phyloP scores from a whole-genome alignment of 225 moss, liverwort and hornwort species.

The Sphagnum contortum region DNA sequence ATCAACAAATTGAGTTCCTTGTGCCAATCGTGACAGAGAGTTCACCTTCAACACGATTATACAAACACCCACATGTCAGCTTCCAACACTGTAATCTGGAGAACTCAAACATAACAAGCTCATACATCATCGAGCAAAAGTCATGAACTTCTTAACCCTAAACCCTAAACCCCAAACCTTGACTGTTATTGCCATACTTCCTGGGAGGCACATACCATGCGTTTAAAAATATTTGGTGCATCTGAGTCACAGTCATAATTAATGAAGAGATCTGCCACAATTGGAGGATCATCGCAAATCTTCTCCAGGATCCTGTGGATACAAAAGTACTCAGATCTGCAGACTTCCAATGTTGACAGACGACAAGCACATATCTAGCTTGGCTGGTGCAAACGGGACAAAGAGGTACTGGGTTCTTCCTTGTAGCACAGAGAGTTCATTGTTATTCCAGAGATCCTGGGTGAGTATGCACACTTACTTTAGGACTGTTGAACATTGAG shows the following conservation, averaged over 20 bases:
- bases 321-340: not conserved
- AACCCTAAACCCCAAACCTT: not conserved
- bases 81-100: too few species aligned
- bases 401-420: too few species aligned
- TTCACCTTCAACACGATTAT: slow-evolving; percentile 47
- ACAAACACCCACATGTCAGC: not conserved
- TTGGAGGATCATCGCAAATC: slow-evolving; percentile 87
- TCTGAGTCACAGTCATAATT: slow-evolving; percentile 98
- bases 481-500: slow-evolving; percentile 77
- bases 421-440: too few species aligned
- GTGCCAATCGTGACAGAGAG: slow-evolving; percentile 90
- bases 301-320: slow-evolving; percentile 80
- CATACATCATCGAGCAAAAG: too few species aligned
- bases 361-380: too few species aligned
- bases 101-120: too few species aligned
- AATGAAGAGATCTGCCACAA: slow-evolving; percentile 95
- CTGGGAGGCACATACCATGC: slow-evolving; percentile 50
- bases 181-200: not conserved
- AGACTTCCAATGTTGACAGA: too few species aligned
- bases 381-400: too few species aligned
- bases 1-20: slow-evolving; percentile 63
- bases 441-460: too few species aligned
- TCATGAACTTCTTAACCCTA: too few species aligned
- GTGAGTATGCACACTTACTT: slow-evolving; percentile 28
- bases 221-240: slow-evolving; percentile 91